phyloP scores from a whole-genome alignment of 345 rosid genomes.

The Cardamine resedifolia region DNA sequence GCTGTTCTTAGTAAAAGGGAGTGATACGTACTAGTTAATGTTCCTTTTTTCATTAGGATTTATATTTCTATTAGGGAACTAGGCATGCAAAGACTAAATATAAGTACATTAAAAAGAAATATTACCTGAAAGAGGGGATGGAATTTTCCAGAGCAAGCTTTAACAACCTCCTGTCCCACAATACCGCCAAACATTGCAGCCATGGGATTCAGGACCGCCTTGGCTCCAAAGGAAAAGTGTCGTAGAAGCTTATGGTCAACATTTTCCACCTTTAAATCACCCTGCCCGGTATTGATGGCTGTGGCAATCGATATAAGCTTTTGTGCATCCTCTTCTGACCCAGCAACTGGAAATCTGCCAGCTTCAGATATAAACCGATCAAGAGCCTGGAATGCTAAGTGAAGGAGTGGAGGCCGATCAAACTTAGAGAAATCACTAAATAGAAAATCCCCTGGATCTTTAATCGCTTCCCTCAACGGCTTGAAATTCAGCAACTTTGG shows the following conservation, averaged over 20 bases:
- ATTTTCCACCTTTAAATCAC: constrained; percentile 74
- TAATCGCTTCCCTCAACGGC: constrained; percentile 84
- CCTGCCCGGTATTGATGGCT: constrained; percentile 62
- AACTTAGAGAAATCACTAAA: constrained; percentile 93
- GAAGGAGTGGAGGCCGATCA: constrained; percentile 86
- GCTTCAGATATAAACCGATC: constrained; percentile 67
- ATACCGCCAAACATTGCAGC: constrained; percentile 99
- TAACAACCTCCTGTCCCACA: constrained; percentile 97
- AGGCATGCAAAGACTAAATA: constrained; percentile 6
- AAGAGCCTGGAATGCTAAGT: constrained; percentile 92
- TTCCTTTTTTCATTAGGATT: not conserved
- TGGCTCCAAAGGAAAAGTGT: constrained; percentile 90
- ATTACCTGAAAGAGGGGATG: constrained; percentile 94
- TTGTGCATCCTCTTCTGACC: constrained; percentile 90
- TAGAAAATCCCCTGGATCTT: constrained; percentile 94
- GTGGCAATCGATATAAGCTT: constrained; percentile 64
- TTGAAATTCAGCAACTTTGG: constrained; percentile 82
- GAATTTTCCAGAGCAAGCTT: constrained; percentile 98
- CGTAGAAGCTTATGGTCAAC: constrained; percentile 71
- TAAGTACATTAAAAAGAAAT: constrained; percentile 8
- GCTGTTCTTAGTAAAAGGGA: not conserved
- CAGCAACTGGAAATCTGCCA: constrained; percentile 83
- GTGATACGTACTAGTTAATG: not conserved
- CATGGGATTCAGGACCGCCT: constrained; percentile 97
- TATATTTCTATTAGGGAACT: not conserved